Conservation (phyloP, 768 basidiomycete genomes). For the Tylopilus felleus region DNA sequence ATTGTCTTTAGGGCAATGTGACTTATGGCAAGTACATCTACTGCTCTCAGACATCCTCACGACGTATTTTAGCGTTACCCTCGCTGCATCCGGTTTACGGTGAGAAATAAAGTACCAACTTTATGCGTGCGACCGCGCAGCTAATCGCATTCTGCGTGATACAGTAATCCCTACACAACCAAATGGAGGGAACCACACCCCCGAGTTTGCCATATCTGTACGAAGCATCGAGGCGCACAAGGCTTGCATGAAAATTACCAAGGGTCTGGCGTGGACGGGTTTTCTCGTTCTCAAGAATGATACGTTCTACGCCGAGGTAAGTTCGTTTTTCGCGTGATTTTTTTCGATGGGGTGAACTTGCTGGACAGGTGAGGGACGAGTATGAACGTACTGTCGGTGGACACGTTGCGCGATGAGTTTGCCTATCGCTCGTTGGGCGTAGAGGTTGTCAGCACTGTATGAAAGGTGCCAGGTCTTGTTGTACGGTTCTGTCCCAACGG, state of each 20-base stretch:
- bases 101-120: constrained; percentile 31
- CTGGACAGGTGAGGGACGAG: constrained; percentile 26
- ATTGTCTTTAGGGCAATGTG: constrained; percentile 60
- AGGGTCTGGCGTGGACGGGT: constrained; percentile 62
- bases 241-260: constrained; percentile 52
- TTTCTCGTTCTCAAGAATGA: constrained; percentile 57
- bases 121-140: neutral
- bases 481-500: constrained; percentile 11
- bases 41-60: constrained; percentile 11
- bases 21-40: constrained; percentile 50
- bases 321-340: neutral
- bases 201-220: constrained; percentile 60
- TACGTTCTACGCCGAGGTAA: constrained; percentile 52
- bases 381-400: constrained; percentile 13
- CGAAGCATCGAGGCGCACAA: constrained; percentile 59
- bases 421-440: no score
- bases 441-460: neutral
- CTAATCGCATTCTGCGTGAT: constrained; percentile 24
- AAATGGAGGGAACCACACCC: constrained; percentile 71
- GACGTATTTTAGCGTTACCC: constrained; percentile 45
- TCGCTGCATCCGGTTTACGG: constrained; percentile 63
- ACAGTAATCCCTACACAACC: constrained; percentile 67
- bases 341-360: neutral
- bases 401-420: no score
- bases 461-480: constrained; percentile 1